These are phyloP conservation scores for Pelargonium myrrhifolium DNA, from an alignment of 441 rosid species.

Conservation along the genomic window DNA sequence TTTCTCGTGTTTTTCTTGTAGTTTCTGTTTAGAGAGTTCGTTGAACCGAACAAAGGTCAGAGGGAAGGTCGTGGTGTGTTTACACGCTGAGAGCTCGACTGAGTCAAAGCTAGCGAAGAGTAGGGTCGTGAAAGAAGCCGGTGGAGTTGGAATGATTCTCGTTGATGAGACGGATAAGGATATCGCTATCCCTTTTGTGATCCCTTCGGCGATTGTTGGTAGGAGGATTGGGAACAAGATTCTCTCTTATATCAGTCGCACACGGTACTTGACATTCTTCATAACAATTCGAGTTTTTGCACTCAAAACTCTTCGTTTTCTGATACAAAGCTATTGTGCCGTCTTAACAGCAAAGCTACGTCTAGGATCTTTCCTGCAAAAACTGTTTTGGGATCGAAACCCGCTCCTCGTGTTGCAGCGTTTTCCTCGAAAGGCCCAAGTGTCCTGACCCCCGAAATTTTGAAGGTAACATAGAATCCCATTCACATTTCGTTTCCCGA, in stretches of 20 bases:
- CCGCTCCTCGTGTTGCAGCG: constrained; percentile 49
- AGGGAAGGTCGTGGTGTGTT: constrained; percentile 50
- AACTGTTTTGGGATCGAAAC: constrained; percentile 43
- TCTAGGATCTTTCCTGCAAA: constrained; percentile 40
- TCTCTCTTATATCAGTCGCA: constrained; percentile 32
- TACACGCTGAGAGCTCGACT: constrained; percentile 40
- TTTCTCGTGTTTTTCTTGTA: constrained; percentile 23
- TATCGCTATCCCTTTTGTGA: constrained; percentile 48
- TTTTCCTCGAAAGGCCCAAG: constrained; percentile 78
- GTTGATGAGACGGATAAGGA: constrained; percentile 43
- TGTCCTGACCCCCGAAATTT: constrained; percentile 53
- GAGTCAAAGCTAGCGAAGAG: constrained; percentile 52
- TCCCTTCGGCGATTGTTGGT: constrained; percentile 51
- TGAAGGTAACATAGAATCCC: constrained; percentile 50
- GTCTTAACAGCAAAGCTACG: constrained; percentile 32
- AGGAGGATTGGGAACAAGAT: constrained; percentile 32
- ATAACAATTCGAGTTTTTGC: constrained; percentile 1
- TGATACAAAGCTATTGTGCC: constrained; percentile 4
- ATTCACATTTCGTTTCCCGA: too few species aligned
- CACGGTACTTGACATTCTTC: constrained; percentile 29
- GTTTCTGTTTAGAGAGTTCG: constrained; percentile 50
- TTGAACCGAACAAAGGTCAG: constrained; percentile 40
- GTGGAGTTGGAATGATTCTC: constrained; percentile 52
- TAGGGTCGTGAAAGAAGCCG: constrained; percentile 41
- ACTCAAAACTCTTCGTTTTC: constrained; percentile 6